These are phyloP conservation scores for Neurospora sp. DNA, from an alignment of 495 filamentous ascomycete species.

Conservation along the genomic window DNA sequence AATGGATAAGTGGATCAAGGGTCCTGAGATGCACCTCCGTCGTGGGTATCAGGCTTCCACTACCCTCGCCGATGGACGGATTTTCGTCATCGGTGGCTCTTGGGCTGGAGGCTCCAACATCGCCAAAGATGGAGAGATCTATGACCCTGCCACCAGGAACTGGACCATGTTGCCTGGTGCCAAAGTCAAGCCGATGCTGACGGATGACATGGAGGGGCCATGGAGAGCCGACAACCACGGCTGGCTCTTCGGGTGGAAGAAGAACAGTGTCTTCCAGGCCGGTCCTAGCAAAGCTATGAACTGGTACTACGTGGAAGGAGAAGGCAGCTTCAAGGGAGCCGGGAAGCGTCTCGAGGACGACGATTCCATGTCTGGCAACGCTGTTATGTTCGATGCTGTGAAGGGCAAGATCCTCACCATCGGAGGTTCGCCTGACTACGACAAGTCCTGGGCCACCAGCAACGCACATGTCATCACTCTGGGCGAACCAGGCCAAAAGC, in stretches of 20 bases:
- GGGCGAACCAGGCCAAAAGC: not conserved
- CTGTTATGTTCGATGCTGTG: constrained; percentile 35
- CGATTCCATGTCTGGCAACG: constrained; percentile 34
- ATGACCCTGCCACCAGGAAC: not conserved
- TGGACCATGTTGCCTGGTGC: constrained; percentile 16
- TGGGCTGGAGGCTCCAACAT: constrained; percentile 37
- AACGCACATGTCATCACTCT: not conserved
- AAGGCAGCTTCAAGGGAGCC: constrained; percentile 28
- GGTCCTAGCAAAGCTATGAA: constrained; percentile 47
- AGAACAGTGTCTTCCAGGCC: constrained; percentile 45
- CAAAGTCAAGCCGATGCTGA: constrained; percentile 38
- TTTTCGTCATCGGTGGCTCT: constrained; percentile 52
- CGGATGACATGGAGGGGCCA: constrained; percentile 33
- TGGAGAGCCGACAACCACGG: constrained; percentile 47
- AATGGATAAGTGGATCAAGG: constrained; percentile 22
- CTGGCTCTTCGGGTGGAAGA: constrained; percentile 55
- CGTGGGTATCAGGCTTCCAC: constrained; percentile 50
- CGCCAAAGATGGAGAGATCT: constrained; percentile 5
- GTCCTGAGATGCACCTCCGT: constrained; percentile 31
- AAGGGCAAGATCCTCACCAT: constrained; percentile 53
- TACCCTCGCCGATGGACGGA: constrained; percentile 41
- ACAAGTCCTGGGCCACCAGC: not conserved
- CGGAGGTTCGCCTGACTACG: constrained; percentile 24
- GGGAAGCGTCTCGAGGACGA: constrained; percentile 28
- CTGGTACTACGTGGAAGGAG: constrained; percentile 41